phyloP scores from a whole-genome alignment of 2,329 filamentous ascomycete genomes.

The Alternaria angustiovoidea region DNA sequence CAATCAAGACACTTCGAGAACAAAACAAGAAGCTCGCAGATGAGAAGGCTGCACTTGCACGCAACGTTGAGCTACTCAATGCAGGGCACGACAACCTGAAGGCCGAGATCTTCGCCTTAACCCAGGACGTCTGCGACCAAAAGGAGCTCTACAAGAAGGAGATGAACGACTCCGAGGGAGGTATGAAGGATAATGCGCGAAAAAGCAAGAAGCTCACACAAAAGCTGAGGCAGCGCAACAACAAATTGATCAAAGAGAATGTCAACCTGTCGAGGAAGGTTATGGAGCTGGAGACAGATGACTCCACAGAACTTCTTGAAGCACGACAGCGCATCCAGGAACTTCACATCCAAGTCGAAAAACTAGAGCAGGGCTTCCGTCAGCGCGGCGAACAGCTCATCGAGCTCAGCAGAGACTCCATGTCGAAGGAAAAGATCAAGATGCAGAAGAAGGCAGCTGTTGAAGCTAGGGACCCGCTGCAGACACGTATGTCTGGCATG shows the following conservation, averaged over 20 bases:
- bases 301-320: not conserved
- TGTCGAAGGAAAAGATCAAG: not conserved
- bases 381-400: constrained; percentile 1
- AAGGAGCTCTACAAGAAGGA: not conserved
- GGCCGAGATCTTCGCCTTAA: not conserved
- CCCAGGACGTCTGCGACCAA: not conserved
- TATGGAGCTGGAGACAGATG: not conserved
- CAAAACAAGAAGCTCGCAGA: not conserved
- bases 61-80: not conserved
- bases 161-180: not conserved
- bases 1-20: not conserved
- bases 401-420: not conserved
- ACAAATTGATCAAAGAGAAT: not conserved
- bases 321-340: not conserved
- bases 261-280: not conserved
- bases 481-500: not conserved
- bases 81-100: not conserved
- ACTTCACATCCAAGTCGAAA: not conserved
- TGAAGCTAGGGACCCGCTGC: not conserved
- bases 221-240: not conserved
- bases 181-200: not conserved
- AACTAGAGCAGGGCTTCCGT: not conserved
- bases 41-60: not conserved
- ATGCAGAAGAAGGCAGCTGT: constrained; percentile 1
- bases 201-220: not conserved